Conservation (phyloP, 2,329 filamentous ascomycete genomes). For the Alternaria brassicicola region DNA sequence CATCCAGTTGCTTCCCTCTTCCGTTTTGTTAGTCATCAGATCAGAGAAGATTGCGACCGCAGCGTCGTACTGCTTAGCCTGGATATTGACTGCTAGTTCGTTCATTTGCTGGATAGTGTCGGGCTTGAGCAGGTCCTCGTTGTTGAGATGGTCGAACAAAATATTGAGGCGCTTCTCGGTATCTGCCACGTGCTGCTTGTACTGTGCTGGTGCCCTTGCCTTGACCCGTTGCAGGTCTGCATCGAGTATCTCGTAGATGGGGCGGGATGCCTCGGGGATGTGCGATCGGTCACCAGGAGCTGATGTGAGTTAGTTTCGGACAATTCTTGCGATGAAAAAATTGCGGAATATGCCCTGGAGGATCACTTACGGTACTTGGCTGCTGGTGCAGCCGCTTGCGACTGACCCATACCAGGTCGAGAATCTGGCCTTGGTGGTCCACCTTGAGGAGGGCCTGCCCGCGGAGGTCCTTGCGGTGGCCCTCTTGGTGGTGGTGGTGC, state of each 20-base stretch:
- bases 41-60: slow-evolving; percentile 53
- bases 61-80: slow-evolving; percentile 53
- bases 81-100: slow-evolving; percentile 56
- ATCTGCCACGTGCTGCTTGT: slow-evolving; percentile 87
- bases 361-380: slow-evolving; percentile 71
- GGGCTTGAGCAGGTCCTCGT: slow-evolving; percentile 84
- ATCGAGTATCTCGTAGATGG: slow-evolving; percentile 79
- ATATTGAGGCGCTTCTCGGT: slow-evolving; percentile 91
- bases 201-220: slow-evolving; percentile 80
- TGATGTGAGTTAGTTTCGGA: slow-evolving; percentile 32
- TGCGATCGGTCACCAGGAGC: slow-evolving; percentile 84
- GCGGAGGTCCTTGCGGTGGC: slow-evolving; percentile 50
- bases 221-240: slow-evolving; percentile 90
- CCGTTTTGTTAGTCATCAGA: slow-evolving; percentile 56
- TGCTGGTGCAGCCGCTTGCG: slow-evolving; percentile 58
- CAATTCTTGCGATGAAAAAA: slow-evolving; percentile 9
- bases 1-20: slow-evolving; percentile 60
- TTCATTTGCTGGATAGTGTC: slow-evolving; percentile 74
- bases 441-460: slow-evolving; percentile 49
- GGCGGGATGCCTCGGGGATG: slow-evolving; percentile 77
- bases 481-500: slow-evolving; percentile 54
- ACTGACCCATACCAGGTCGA: slow-evolving; percentile 57
- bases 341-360: neutral
- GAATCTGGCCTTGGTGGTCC: slow-evolving; percentile 50
- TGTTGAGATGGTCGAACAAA: slow-evolving; percentile 97